These are phyloP conservation scores for Phytopythium litorale DNA, from an alignment of 352 stramenopile species.

Conservation along the genomic window DNA sequence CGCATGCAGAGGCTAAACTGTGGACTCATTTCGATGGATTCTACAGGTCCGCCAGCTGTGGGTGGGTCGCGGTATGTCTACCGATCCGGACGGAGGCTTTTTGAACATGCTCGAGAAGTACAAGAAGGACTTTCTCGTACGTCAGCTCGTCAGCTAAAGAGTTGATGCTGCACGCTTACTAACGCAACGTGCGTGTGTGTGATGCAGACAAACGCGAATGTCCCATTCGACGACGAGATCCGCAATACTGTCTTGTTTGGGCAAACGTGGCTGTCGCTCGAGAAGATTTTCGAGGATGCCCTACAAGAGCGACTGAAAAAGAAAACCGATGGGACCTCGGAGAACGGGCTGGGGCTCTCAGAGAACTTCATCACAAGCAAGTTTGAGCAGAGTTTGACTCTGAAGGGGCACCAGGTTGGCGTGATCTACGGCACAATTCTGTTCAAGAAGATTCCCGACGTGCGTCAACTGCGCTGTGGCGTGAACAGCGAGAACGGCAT, in stretches of 20 bases:
- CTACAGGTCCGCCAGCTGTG: slow-evolving; percentile 70
- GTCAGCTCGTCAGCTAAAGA: slow-evolving; percentile 8
- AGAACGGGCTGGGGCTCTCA: slow-evolving; percentile 51
- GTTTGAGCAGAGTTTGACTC: slow-evolving; percentile 84
- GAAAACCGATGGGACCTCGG: slow-evolving; percentile 48
- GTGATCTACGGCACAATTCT: slow-evolving; percentile 86
- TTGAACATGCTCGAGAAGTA: slow-evolving; percentile 83
- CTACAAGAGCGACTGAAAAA: slow-evolving; percentile 85
- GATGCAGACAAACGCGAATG: slow-evolving; percentile 29
- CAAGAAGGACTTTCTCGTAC: slow-evolving; percentile 65
- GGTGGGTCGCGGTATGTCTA: slow-evolving; percentile 78
- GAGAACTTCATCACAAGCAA: slow-evolving; percentile 81
- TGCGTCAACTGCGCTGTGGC: slow-evolving; percentile 79
- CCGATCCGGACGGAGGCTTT: slow-evolving; percentile 79
- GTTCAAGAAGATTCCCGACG: slow-evolving; percentile 88
- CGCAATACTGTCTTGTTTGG: slow-evolving; percentile 85
- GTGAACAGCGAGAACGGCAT: slow-evolving; percentile 88
- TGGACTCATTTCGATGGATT: not conserved
- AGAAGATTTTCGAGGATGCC: slow-evolving; percentile 89
- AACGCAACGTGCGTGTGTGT: slow-evolving; percentile 6
- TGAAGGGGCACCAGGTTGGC: slow-evolving; percentile 85
- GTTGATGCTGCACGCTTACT: not conserved
- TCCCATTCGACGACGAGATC: slow-evolving; percentile 76
- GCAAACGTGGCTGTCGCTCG: slow-evolving; percentile 84
- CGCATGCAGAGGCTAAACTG: not conserved